phyloP scores from a whole-genome alignment of 495 filamentous ascomycete genomes.

The Penicillium odoratum region DNA sequence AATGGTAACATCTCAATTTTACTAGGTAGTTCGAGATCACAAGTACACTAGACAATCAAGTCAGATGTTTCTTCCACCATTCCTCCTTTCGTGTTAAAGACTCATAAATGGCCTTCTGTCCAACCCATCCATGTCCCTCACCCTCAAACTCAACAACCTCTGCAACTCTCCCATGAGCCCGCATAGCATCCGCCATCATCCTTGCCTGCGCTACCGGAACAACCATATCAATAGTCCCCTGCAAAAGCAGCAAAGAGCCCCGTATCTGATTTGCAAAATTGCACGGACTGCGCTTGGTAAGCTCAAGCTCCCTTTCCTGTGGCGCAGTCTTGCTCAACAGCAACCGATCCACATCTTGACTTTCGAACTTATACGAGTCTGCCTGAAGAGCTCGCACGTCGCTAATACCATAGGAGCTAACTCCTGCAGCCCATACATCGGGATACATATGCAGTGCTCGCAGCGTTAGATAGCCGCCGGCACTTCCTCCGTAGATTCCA shows the following conservation, averaged over 20 bases:
- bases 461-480: constrained; percentile 51
- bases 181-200: constrained; percentile 41
- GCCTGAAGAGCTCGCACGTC: constrained; percentile 41
- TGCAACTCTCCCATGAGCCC: constrained; percentile 37
- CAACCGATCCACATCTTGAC: constrained; percentile 44
- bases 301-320: constrained; percentile 38
- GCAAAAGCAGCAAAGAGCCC: constrained; percentile 46
- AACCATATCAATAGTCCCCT: constrained; percentile 47
- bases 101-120: constrained; percentile 24
- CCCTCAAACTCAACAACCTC: constrained; percentile 46
- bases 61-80: constrained; percentile 30
- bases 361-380: constrained; percentile 55
- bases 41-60: neutral
- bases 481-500: constrained; percentile 47
- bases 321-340: constrained; percentile 29
- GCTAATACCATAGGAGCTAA: constrained; percentile 46
- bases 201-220: constrained; percentile 49
- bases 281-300: constrained; percentile 42
- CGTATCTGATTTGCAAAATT: constrained; percentile 45
- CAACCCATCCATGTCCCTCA: constrained; percentile 47
- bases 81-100: constrained; percentile 25
- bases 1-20: too few relatives aligned
- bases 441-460: constrained; percentile 38
- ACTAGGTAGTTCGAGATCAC: neutral
- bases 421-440: constrained; percentile 39